Base-by-base conservation (phyloP, 2,329 filamentous ascomycete genomes). In the Colletotrichum sidae region DNA sequence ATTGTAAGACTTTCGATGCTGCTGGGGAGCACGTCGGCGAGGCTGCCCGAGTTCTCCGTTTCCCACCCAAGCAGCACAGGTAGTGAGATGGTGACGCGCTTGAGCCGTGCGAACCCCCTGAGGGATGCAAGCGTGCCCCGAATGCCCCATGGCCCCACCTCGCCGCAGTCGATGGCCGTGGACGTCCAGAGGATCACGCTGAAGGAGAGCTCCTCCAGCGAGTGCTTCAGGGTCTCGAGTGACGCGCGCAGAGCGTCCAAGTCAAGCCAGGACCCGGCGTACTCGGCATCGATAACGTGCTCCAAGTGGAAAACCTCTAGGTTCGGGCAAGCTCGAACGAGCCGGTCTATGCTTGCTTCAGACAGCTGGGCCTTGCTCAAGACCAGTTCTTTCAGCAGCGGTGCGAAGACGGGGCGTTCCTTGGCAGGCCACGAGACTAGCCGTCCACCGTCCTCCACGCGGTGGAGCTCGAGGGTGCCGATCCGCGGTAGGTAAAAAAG, bases 11-110 rank as follows among this genome's bases (percentile, higher is more conserved):
- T 10, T 7, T 60, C 49, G 9, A 60, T 15, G 9, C 9, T 38
- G 6, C 38, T 50, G 6, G 57, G 57, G 8, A 60, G 10, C 12
- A 60, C 8, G 1, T 60, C 13, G 15, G 13, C 39, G 12, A 60
- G 13, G 6, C 33, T 45, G 6, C 49, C 2, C 5, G 57, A 33
- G 5, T n/a, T 42, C 12, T 46, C 34, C 5, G 49, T 34, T 15
- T 46, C 4, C 57, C 57, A 60, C 8, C 57, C 49, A 17, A 60
- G 57, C n/a, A 60, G 39, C 11, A 54, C 33, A 9, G 57, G 39
- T 8, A 54, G 8, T 6, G 57, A 60, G 6, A 60, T 41, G 34
- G 41, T 7, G 0, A 60, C 39, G 2, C 41, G 57, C n/a, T 33
- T 45, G 5, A 60, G 33, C 8, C 33, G 34, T 4, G n/a, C 8